Percentiles rank a stretch among this genome's conserved stretches.
These are phyloP conservation scores for Penicillium expansum DNA, from an alignment of 2,329 filamentous ascomycete genomes.

Conservation along the genomic window DNA sequence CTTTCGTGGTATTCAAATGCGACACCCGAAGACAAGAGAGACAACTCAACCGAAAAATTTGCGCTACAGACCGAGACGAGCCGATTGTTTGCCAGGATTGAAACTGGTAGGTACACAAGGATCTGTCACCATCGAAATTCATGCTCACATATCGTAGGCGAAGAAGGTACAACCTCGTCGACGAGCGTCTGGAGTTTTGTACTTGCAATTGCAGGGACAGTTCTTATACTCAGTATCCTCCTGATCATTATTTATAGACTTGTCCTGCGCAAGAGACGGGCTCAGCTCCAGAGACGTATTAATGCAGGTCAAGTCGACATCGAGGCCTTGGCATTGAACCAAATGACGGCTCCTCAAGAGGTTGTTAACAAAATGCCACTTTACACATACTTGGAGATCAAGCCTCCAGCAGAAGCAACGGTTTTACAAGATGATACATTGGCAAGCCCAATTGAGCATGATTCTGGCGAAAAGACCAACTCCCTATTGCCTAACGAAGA, in stretches of 20 bases:
- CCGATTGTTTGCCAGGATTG: slow-evolving; percentile 52
- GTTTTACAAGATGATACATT: slow-evolving; percentile 4
- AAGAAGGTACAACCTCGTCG: slow-evolving; percentile 48
- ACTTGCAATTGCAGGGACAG: slow-evolving; percentile 77
- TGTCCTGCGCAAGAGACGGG: slow-evolving; percentile 69
- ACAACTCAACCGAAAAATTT: slow-evolving; percentile 19
- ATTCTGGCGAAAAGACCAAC: background rate
- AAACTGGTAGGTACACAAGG: slow-evolving; percentile 39
- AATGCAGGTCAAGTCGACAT: slow-evolving; percentile 77
- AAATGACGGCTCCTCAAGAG: slow-evolving; percentile 69
- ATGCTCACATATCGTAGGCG: slow-evolving; percentile 44
- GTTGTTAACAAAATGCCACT: slow-evolving; percentile 73
- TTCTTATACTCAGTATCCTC: slow-evolving; percentile 63
- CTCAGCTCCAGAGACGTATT: slow-evolving; percentile 66
- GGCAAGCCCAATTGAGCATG: slow-evolving; percentile 2
- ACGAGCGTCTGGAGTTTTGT: slow-evolving; percentile 78
- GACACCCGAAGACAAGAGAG: slow-evolving; percentile 51
- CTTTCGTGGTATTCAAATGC: slow-evolving; percentile 76
- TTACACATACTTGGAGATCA: slow-evolving; percentile 64
- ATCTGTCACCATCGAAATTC: slow-evolving; percentile 35
- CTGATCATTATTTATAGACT: slow-evolving; percentile 72
- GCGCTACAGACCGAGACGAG: slow-evolving; percentile 8
- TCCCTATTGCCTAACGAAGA: background rate
- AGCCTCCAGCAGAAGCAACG: slow-evolving; percentile 10
- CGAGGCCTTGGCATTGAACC: slow-evolving; percentile 80